These are phyloP conservation scores for Irpex lacteus DNA, from an alignment of 1,284 basidiomycete genomes.

Conservation along the genomic window DNA sequence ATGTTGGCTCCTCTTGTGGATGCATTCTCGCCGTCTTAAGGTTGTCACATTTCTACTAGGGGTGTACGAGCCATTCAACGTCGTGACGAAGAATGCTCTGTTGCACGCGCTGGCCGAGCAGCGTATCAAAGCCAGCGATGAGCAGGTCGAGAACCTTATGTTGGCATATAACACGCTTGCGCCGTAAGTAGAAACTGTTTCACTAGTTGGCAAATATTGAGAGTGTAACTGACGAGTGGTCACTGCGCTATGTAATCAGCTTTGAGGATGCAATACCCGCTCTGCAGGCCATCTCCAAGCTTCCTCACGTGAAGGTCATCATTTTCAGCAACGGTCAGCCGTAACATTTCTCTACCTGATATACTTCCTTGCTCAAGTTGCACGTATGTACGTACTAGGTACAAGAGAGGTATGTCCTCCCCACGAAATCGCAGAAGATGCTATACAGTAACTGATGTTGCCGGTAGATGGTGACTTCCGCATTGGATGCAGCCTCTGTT, in stretches of 20 bases:
- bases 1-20: not conserved
- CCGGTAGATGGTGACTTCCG: conserved; percentile 26
- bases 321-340: conserved; percentile 32
- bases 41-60: conserved; percentile 12
- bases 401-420: conserved; percentile 15
- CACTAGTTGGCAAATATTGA: not conserved
- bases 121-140: conserved; percentile 15
- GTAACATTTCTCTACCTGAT: not conserved
- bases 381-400: conserved; percentile 11
- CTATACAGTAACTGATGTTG: not conserved
- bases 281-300: conserved; percentile 19
- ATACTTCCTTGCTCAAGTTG: not conserved
- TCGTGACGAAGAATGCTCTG: conserved; percentile 27
- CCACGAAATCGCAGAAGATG: not conserved
- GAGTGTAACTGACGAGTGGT: not conserved
- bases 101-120: conserved; percentile 27
- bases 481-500: conserved; percentile 19
- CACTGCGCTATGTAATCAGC: conserved; percentile 12
- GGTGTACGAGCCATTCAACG: conserved; percentile 29
- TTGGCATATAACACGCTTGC: conserved; percentile 24
- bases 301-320: conserved; percentile 17
- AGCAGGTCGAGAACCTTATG: conserved; percentile 20
- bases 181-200: conserved; percentile 18
- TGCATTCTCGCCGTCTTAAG: not conserved
- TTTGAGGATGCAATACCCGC: conserved; percentile 24